Percentiles rank a stretch among this genome's conserved stretches.
phyloP scores from a whole-genome alignment of 352 stramenopile genomes.

The Phytophthora tubulina region DNA sequence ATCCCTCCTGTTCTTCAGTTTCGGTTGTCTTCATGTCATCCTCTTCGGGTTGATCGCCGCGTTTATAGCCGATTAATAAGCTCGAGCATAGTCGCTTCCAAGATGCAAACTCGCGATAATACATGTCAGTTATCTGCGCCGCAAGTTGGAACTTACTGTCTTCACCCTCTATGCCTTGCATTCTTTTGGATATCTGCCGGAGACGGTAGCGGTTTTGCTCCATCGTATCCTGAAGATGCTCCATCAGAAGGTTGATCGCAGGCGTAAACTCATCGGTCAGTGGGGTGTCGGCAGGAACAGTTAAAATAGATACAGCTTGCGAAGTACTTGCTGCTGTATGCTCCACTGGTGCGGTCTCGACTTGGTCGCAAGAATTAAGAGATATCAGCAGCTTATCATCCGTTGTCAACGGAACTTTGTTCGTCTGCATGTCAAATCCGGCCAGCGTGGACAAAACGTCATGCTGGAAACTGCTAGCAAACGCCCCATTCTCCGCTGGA shows the following conservation, averaged over 20 bases:
- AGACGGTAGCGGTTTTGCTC: constrained; percentile 75
- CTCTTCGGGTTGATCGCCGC: constrained; percentile 6
- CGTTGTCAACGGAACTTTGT: constrained; percentile 48
- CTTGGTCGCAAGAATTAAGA: constrained; percentile 49
- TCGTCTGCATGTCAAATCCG: constrained; percentile 53
- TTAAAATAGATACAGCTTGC: constrained; percentile 9
- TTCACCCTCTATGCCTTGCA: constrained; percentile 46
- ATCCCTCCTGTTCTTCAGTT: constrained; percentile 31
- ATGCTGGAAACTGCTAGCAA: constrained; percentile 71
- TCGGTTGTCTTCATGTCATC: constrained; percentile 25
- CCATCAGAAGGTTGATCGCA: constrained; percentile 78
- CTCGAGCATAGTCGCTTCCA: constrained; percentile 85
- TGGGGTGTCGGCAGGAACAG: not conserved
- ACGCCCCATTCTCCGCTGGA: constrained; percentile 31
- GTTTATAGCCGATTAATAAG: constrained; percentile 68
- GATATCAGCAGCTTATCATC: constrained; percentile 66
- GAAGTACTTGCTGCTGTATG: constrained; percentile 3
- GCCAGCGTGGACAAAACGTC: constrained; percentile 62
- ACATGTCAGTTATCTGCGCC: constrained; percentile 61
- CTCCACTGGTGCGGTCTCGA: constrained; percentile 6
- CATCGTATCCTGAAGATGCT: constrained; percentile 80
- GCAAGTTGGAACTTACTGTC: constrained; percentile 38
- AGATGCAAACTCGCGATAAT: constrained; percentile 78
- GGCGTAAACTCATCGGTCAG: constrained; percentile 75
- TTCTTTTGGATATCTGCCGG: constrained; percentile 58